Percentiles rank a stretch among this genome's conserved stretches.
These are phyloP conservation scores for Fusarium poae DNA, from an alignment of 2,329 filamentous ascomycete genomes.

Conservation along the genomic window DNA sequence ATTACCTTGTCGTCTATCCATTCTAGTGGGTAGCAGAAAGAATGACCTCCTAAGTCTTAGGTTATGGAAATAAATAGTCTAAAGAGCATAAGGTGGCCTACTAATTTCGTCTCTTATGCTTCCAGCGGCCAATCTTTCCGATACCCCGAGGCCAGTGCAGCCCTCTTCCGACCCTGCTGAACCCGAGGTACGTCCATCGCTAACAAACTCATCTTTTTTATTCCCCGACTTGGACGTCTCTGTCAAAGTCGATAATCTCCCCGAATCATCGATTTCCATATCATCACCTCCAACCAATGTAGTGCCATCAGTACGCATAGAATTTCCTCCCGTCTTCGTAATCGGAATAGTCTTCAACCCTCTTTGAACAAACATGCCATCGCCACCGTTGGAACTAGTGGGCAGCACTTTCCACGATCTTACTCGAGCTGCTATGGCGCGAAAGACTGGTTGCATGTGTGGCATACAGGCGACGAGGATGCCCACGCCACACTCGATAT, in stretches of 20 bases:
- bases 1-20: too few relatives aligned
- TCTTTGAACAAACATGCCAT: too few relatives aligned
- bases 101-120: too few relatives aligned
- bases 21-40: too few relatives aligned
- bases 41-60: too few relatives aligned
- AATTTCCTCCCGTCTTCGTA: accelerated
- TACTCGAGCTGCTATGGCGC: not conserved
- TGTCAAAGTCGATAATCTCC: not conserved
- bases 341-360: not conserved
- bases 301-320: not conserved
- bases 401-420: not conserved
- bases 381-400: not conserved
- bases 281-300: not conserved
- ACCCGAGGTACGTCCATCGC: not conserved
- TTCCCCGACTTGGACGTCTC: not conserved
- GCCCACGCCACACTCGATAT: conserved; percentile 3
- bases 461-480: conserved; percentile 20
- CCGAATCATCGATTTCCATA: not conserved
- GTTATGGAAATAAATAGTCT: too few relatives aligned
- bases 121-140: too few relatives aligned
- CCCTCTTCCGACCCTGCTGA: not conserved
- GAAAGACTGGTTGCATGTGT: conserved; percentile 6
- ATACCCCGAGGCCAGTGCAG: too few relatives aligned
- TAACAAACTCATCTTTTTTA: not conserved
- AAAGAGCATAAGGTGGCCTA: too few relatives aligned